Conservation (phyloP, 2,329 filamentous ascomycete species). For the Pseudogymnoascus sp. region DNA sequence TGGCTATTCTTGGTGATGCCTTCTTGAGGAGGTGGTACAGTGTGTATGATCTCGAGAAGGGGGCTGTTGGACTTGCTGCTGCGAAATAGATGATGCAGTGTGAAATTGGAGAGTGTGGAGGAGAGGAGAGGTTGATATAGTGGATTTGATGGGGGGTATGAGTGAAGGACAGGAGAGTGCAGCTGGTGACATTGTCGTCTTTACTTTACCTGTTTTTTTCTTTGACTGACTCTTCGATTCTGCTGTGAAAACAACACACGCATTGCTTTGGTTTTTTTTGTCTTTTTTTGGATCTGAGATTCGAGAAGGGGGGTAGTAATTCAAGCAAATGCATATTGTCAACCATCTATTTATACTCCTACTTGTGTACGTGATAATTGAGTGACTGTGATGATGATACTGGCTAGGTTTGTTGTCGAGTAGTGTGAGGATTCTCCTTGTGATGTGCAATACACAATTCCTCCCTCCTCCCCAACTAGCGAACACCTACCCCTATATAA, state of each 20-base stretch:
- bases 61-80: conserved; percentile 81
- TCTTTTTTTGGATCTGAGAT: background rate
- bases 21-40: conserved; percentile 86
- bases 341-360: background rate
- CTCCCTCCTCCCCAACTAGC: no score
- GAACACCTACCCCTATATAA: no score
- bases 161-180: background rate
- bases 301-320: conserved; percentile 1
- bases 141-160: background rate
- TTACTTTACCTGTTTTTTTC: background rate
- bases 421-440: no score
- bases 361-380: background rate
- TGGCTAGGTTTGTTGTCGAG: no score
- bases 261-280: background rate
- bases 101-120: background rate
- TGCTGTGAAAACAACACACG: background rate
- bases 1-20: conserved; percentile 89
- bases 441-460: no score
- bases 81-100: conserved; percentile 48
- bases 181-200: background rate
- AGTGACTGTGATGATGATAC: background rate
- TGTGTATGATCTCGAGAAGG: conserved; percentile 88
- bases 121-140: background rate
- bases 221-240: background rate
- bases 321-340: conserved; percentile 3